Conservation (phyloP, 495 filamentous ascomycete species). For the Stereocaulon alpinum region DNA sequence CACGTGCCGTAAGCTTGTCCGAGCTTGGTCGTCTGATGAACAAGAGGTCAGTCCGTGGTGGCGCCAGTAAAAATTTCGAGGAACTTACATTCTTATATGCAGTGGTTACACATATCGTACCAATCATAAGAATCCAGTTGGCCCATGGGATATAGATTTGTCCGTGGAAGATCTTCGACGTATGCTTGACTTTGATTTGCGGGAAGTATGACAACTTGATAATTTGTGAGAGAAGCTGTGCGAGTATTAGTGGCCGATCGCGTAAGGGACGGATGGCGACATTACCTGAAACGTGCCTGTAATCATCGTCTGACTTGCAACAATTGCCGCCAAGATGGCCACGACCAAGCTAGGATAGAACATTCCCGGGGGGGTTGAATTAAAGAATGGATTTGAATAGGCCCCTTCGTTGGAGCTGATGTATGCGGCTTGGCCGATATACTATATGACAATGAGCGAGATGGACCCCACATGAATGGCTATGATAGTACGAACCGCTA, state of each 20-base stretch:
- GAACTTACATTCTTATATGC: constrained; percentile 56
- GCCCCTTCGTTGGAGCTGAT: constrained; percentile 50
- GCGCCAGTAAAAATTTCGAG: not conserved
- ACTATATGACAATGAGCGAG: constrained; percentile 22
- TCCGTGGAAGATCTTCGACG: constrained; percentile 53
- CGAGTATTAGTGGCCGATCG: not conserved
- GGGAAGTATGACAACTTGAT: constrained; percentile 69
- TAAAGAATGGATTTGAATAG: constrained; percentile 63
- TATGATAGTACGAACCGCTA: constrained; percentile 35
- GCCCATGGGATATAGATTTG: constrained; percentile 62
- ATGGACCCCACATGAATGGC: rapidly evolving
- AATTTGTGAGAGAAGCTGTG: constrained; percentile 54
- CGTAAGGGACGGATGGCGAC: no score
- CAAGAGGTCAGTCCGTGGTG: not conserved
- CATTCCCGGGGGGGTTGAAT: constrained; percentile 53
- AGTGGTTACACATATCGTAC: constrained; percentile 60
- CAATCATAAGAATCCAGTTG: constrained; percentile 66
- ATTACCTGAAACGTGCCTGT: constrained; percentile 53
- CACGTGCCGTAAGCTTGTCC: constrained; percentile 51
- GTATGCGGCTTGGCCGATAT: constrained; percentile 65
- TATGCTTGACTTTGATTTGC: constrained; percentile 59
- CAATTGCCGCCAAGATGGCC: constrained; percentile 58
- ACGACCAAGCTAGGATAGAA: constrained; percentile 56
- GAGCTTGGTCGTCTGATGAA: constrained; percentile 34
- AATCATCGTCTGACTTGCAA: constrained; percentile 71